Conservation (phyloP, 495 filamentous ascomycete species). For the Xylaria curta region DNA sequence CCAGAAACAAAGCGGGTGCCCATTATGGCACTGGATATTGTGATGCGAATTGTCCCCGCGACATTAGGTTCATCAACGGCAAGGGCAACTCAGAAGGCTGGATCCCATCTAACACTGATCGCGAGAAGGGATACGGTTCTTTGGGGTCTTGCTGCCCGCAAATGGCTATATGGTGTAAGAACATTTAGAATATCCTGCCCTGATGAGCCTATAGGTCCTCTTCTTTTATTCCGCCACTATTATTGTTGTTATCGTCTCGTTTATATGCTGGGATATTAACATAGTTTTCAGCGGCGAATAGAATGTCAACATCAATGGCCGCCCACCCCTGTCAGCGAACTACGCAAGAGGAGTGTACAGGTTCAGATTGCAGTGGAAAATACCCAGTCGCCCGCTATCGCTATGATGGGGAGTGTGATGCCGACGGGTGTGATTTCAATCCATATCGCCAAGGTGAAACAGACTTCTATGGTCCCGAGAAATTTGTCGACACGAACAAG, state of each 20-base stretch:
- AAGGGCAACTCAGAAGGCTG: slow-evolving; percentile 26
- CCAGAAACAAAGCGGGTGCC: slow-evolving; percentile 41
- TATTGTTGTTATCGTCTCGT: neutral
- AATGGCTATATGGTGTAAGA: slow-evolving; percentile 2
- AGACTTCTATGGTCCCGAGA: neutral
- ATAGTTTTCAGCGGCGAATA: neutral
- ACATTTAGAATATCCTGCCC: neutral
- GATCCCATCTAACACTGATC: neutral
- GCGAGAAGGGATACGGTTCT: neutral
- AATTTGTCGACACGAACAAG: neutral
- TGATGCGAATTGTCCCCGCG: slow-evolving; percentile 59
- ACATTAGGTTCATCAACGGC: slow-evolving; percentile 53
- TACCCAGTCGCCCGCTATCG: neutral
- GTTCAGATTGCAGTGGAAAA: neutral
- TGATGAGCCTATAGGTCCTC: neutral
- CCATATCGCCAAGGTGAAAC: neutral
- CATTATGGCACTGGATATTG: slow-evolving; percentile 63
- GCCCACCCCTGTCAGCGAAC: neutral
- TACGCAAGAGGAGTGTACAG: neutral
- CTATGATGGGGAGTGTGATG: neutral
- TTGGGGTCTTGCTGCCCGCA: slow-evolving; percentile 1
- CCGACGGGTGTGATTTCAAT: neutral
- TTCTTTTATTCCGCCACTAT: neutral
- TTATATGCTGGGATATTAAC: neutral
- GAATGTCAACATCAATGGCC: neutral